Conservation (phyloP, 2,329 filamentous ascomycete species). For the Talaromyces sp. region DNA sequence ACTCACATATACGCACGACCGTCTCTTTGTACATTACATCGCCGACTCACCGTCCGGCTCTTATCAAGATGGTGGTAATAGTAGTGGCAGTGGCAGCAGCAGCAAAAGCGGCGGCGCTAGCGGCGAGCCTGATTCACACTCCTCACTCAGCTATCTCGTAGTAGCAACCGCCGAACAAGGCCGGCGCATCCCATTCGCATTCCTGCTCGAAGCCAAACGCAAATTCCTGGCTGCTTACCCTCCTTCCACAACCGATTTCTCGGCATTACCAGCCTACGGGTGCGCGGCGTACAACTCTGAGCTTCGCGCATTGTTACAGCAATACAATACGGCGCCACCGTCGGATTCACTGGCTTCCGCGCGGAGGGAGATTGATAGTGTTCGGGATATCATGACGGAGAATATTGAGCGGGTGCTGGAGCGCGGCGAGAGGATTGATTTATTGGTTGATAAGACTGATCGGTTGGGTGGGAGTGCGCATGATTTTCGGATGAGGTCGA, state of each 20-base stretch:
- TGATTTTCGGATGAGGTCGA: constrained; percentile 83
- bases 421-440: constrained; percentile 85
- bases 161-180: constrained; percentile 76
- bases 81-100: no score
- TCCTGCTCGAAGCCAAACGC: constrained; percentile 82
- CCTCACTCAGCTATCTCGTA: constrained; percentile 86
- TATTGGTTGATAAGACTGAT: constrained; percentile 95
- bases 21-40: constrained; percentile 93
- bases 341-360: constrained; percentile 80
- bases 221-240: constrained; percentile 73
- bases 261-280: constrained; percentile 78
- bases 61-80: constrained; percentile 1
- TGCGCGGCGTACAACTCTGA: constrained; percentile 79
- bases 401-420: constrained; percentile 89
- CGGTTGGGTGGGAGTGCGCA: constrained; percentile 78
- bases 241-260: constrained; percentile 64
- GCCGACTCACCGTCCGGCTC: constrained; percentile 66
- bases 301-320: constrained; percentile 71
- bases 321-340: constrained; percentile 72
- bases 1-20: constrained; percentile 87
- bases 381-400: constrained; percentile 87
- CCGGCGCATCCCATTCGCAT: constrained; percentile 87
- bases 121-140: constrained; percentile 48
- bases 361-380: constrained; percentile 85
- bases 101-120: background rate